These are phyloP conservation scores for Coprinellus aureogranulatus DNA, from an alignment of 768 basidiomycete genomes.

Conservation along the genomic window DNA sequence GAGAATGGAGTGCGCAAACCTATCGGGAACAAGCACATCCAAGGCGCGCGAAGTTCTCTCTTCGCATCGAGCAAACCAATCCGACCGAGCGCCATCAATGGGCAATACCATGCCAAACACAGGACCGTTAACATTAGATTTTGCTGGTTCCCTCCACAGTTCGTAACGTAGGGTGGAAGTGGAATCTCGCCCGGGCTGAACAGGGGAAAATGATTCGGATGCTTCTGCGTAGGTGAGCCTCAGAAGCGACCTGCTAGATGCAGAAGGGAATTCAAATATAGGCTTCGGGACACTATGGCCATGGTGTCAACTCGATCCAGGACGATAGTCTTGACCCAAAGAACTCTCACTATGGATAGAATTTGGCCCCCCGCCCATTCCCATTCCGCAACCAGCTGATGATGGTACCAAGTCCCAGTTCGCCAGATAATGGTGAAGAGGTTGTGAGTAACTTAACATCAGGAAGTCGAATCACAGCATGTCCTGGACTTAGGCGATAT, in stretches of 20 bases:
- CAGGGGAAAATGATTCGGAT: background rate
- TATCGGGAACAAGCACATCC: slow-evolving; percentile 12
- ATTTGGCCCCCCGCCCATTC: background rate
- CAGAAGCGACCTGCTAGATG: background rate
- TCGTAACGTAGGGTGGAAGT: background rate
- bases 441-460: background rate
- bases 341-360: background rate
- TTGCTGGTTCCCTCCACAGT: background rate
- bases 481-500: slow-evolving; percentile 5
- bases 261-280: background rate
- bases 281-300: background rate
- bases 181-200: background rate
- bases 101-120: background rate
- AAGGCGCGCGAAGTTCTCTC: background rate
- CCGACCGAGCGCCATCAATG: background rate
- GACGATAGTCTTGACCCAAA: background rate
- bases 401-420: slow-evolving; percentile 1
- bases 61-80: background rate
- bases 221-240: background rate
- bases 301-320: too few species aligned
- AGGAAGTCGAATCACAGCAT: slow-evolving; percentile 5
- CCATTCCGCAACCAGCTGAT: slow-evolving; percentile 8
- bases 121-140: background rate
- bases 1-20: background rate
- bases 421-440: slow-evolving; percentile 8